phyloP scores from a whole-genome alignment of 371 early-diverging fungal species.

The Apophysomyces variabilis region DNA sequence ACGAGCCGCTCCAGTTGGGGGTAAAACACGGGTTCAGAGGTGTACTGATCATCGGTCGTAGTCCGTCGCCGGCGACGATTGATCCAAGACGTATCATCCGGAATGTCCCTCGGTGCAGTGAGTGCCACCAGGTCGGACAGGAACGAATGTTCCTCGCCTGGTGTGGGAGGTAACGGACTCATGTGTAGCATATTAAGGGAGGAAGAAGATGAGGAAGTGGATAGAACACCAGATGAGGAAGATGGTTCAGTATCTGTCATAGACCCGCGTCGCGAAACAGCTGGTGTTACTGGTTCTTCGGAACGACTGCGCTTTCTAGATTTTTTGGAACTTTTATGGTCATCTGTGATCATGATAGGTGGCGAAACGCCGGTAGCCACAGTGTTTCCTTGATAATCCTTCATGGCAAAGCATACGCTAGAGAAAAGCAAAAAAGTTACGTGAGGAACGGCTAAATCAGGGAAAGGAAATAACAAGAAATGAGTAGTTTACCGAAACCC shows the following conservation, averaged over 20 bases:
- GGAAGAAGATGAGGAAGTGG: conserved; percentile 14
- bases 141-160: not conserved
- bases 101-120: not conserved
- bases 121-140: not conserved
- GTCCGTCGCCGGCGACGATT: conserved; percentile 6
- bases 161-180: conserved; percentile 2
- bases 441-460: no score
- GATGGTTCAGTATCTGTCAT: conserved; percentile 1
- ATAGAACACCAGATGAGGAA: not conserved
- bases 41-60: conserved; percentile 34
- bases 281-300: conserved; percentile 28
- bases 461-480: conserved; percentile 4
- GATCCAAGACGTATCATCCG: conserved; percentile 7
- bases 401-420: conserved; percentile 71
- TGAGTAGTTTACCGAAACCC: conserved; percentile 69
- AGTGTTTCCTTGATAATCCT: conserved; percentile 61
- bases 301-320: conserved; percentile 14
- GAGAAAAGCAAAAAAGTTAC: not conserved
- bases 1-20: conserved; percentile 59
- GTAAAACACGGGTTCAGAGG: conserved; percentile 20
- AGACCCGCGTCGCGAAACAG: conserved; percentile 24
- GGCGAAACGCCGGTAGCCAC: conserved; percentile 84
- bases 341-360: conserved; percentile 94
- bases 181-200: conserved; percentile 4
- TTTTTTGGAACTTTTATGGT: conserved; percentile 79